These are phyloP conservation scores for Spiraea crenata DNA, from an alignment of 331 rosid species.

Conservation along the genomic window DNA sequence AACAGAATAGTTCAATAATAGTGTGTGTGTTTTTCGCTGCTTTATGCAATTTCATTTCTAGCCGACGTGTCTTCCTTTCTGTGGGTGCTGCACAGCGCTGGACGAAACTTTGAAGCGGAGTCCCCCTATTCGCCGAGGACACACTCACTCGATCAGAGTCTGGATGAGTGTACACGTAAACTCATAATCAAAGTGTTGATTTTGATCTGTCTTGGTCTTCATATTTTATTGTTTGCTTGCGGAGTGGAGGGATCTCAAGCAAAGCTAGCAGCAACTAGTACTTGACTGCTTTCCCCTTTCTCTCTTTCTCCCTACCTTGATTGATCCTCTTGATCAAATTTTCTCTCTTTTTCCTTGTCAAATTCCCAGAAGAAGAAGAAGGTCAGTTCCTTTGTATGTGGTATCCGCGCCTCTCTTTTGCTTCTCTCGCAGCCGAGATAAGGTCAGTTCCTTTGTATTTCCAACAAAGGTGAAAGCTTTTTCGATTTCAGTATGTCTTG, in stretches of 20 bases:
- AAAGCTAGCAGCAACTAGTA: no score
- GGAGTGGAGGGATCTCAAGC: no score
- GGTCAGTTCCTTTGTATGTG: no score
- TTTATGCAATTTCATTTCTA: background rate
- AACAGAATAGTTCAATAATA: background rate
- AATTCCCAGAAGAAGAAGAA: background rate
- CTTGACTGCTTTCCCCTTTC: no score
- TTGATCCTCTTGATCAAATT: slow-evolving; percentile 4
- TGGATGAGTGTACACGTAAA: no score
- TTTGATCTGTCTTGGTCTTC: no score
- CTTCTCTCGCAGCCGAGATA: slow-evolving; percentile 18
- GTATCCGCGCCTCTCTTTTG: slow-evolving; percentile 11
- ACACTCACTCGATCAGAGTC: no score
- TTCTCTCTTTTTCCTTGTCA: background rate
- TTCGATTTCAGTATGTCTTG: background rate
- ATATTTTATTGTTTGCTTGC: no score
- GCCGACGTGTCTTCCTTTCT: background rate
- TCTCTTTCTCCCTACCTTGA: slow-evolving; percentile 4
- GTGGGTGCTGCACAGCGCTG: background rate
- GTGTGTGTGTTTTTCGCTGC: background rate
- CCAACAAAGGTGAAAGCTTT: background rate
- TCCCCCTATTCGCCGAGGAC: no score
- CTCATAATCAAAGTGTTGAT: no score
- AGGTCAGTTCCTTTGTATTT: slow-evolving; percentile 12
- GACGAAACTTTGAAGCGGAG: no score